Evolutionary conservation across 192 early-diverging fungal species (phyloP), one percentile per base, ranked within the genome.

Genomic region (Entomortierella beljakovae): DNA sequence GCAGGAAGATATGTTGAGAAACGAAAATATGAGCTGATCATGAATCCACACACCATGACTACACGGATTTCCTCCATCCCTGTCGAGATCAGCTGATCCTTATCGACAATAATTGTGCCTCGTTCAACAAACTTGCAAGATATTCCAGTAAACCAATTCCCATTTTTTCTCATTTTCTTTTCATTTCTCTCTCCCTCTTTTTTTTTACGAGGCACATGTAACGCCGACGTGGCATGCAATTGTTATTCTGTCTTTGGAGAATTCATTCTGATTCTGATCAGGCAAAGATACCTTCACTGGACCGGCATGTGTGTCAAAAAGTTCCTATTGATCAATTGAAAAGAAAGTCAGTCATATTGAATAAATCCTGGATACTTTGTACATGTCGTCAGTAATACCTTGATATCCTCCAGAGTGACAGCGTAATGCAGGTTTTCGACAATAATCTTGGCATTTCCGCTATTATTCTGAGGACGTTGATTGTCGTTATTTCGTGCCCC

Each of bases 381-480:
- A 42, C 23, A 40, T 40, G 16, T 13, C 33, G 29, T 48, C 46
- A 50, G 20, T 2, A 10, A 33, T 64, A 88, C 87, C 70, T 83
- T 63, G 40, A 89, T 67, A 60, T 89, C 87, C 28, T 82, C 71
- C 79, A 87, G 73, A 20, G 87, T 89, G 16, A 89, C 87, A 61
- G 86, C 80, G 63, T 89, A 89, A 58, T 85, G 84, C 56, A 89
- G 42, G 57, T 89, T 89, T 59, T 89, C 87, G 16, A 89, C 82
- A 43, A 65, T 38, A 9, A 83, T 56, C 71, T 77, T 83, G 38
- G 64, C 22, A 51, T 80, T 80, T 40, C 61, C 43, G 18, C 53
- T 40, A 13, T 11, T 37, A 43, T 28, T 55, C 32, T 68, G 51
- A 33, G 61, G 35, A 28, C 61, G 55, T 34, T 16, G 52, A 52